phyloP scores from a whole-genome alignment of 75 land plant genomes.

The Cupressus sempervirens region DNA sequence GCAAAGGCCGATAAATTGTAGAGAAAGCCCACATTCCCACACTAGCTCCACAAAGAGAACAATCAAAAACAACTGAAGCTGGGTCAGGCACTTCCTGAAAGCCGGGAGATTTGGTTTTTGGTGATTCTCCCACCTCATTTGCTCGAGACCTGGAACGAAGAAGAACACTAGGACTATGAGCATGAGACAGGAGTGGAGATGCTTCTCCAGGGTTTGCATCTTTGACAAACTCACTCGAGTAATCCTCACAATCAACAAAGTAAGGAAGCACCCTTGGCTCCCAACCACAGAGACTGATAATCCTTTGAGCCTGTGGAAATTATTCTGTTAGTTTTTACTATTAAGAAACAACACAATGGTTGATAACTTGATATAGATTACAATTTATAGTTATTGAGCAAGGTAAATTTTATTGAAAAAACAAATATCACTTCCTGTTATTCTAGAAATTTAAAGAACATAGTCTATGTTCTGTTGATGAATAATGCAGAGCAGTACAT shows the following conservation, averaged over 20 bases:
- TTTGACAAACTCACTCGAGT: conserved; percentile 13
- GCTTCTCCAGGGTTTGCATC: conserved; percentile 7
- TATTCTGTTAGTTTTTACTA: not conserved
- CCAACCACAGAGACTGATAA: conserved; percentile 95
- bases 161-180: conserved; percentile 22
- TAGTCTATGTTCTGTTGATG: not conserved
- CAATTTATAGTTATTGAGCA: not conserved
- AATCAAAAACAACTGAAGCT: conserved; percentile 78
- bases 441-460: not conserved
- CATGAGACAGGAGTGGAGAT: conserved; percentile 9
- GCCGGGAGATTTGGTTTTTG: conserved; percentile 12
- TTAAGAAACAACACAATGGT: not conserved
- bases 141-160: conserved; percentile 14
- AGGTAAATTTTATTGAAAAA: not conserved
- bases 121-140: conserved; percentile 2
- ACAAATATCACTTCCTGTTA: not conserved
- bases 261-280: conserved; percentile 81
- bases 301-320: conserved; percentile 62
- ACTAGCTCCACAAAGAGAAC: conserved; percentile 87
- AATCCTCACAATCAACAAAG: conserved; percentile 60
- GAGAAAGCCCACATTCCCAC: conserved; percentile 85
- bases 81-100: conserved; percentile 36
- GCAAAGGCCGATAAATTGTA: conserved; percentile 50
- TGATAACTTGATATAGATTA: not conserved
- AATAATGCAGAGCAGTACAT: not conserved